phyloP scores from a whole-genome alignment of 352 stramenopile species.

The Globisporangium middletonii region DNA sequence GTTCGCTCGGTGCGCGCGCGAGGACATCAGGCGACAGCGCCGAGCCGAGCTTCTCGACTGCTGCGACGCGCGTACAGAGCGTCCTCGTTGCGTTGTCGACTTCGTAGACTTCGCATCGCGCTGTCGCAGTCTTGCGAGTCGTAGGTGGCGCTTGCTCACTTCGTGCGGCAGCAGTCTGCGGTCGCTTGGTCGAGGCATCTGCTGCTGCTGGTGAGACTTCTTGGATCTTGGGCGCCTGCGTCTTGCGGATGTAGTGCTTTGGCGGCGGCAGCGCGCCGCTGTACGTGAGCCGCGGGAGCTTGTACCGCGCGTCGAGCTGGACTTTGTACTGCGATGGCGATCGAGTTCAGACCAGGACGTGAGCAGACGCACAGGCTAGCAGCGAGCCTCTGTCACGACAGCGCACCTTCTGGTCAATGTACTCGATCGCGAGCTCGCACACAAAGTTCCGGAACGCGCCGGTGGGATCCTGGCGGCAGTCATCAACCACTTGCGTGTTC shows the following conservation, averaged over 20 bases:
- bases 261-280: conserved; percentile 51
- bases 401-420: conserved; percentile 72
- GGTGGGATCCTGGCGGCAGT: conserved; percentile 58
- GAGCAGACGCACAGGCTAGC: too few species aligned
- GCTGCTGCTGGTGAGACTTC: conserved; percentile 28
- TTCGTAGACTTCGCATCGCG: conserved; percentile 36
- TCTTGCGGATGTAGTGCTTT: conserved; percentile 79
- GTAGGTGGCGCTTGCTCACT: conserved; percentile 3
- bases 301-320: conserved; percentile 67
- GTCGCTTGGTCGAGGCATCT: conserved; percentile 9
- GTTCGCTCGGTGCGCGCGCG: conserved; percentile 19
- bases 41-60: conserved; percentile 24
- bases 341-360: not conserved
- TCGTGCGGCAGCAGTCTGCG: conserved; percentile 5
- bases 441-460: conserved; percentile 79
- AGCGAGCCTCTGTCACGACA: too few species aligned
- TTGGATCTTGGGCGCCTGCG: conserved; percentile 62
- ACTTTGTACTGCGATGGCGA: conserved; percentile 53
- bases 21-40: conserved; percentile 45
- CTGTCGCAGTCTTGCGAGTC: conserved; percentile 26
- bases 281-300: conserved; percentile 68
- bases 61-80: conserved; percentile 25
- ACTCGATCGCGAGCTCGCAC: conserved; percentile 74
- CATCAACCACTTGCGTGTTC: conserved; percentile 66
- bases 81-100: conserved; percentile 7